Evolutionary conservation across 2,329 filamentous ascomycete genomes (phyloP), one percentile per base, ranked within the genome.

Genomic region (Penicillium sp.): DNA sequence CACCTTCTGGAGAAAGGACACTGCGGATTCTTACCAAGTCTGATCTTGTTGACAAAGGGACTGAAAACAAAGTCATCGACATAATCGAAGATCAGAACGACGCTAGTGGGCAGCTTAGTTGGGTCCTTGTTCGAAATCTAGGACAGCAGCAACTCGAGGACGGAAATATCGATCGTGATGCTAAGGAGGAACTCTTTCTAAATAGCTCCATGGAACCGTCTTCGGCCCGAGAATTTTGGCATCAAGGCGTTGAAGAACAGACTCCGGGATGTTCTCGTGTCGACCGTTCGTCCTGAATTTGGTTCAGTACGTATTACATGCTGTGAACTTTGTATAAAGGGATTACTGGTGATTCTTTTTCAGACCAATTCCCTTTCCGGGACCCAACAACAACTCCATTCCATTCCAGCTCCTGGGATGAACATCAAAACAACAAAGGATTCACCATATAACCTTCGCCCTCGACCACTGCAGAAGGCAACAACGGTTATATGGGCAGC

Each of bases 11-110:
- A 54, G 50, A 57, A 26, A 59, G 74, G 32, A 76, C 73, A 0
- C 43, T 77, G 0, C 71, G 71, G 0, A 64, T 77, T 3, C 66
- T 84, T 0, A 85, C 81, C 0, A 85, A 84, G 52, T 76, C 79
- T 0, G 82, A 86, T 46, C 64, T 83, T 0, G 73, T 76, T 6
- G 62, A 69, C 32, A 48, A 54, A 23, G 66, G 66, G 0, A 58
- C 61, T 0, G 63, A 68, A 32, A 13, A 47, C 1, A 53, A 47
- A 8, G 55, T 68, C 0, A 43, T 68, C 3, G 55, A 66, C 6
- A 42, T 69, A 2, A 32, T 70, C 10, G 40, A 57, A 6, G 59
- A 59, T 3, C 56, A 52, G n/a, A n/a, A n/a, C n/a, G n/a, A n/a
- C n/a, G n/a, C n/a, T n/a, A 37, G 18, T 6, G 4, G 23, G 39